Conservation (phyloP, 1,284 basidiomycete species). For the Pholiota adiposa region DNA sequence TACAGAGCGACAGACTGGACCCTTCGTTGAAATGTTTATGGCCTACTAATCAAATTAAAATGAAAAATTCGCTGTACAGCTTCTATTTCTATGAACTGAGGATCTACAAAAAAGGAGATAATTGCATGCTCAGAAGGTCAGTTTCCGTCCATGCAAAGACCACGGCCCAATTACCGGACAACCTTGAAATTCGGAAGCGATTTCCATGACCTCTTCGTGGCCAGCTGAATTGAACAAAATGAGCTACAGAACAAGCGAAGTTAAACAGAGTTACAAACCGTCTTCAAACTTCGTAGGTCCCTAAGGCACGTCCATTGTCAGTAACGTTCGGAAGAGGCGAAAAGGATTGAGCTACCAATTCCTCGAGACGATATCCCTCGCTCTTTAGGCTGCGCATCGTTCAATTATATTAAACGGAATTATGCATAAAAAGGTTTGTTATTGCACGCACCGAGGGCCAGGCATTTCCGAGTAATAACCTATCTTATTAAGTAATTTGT, state of each 20-base stretch:
- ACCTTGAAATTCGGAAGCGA: conserved; percentile 41
- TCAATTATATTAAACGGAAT: not conserved
- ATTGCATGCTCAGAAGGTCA: not conserved
- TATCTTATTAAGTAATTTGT: conserved; percentile 33
- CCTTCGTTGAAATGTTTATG: no score
- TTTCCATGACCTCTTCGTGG: conserved; percentile 41
- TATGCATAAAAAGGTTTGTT: conserved; percentile 2
- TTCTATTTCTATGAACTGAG: no score
- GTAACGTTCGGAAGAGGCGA: not conserved
- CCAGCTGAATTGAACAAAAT: conserved; percentile 29
- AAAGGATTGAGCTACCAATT: conserved; percentile 28
- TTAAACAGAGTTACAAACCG: conserved; percentile 26
- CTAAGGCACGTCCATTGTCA: conserved; percentile 17
- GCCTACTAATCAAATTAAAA: no score
- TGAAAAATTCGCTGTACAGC: no score
- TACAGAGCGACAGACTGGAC: no score
- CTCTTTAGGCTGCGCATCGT: conserved; percentile 33
- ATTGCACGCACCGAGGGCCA: conserved; percentile 37
- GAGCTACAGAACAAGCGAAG: not conserved
- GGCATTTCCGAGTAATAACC: conserved; percentile 42
- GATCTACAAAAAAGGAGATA: no score
- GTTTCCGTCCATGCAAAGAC: conserved; percentile 23
- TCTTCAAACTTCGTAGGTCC: conserved; percentile 38
- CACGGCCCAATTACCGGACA: conserved; percentile 40
- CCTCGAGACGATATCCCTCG: conserved; percentile 45